Conservation (phyloP, 768 basidiomycete genomes). For the Pseudohyphozyma bogoriensis region DNA sequence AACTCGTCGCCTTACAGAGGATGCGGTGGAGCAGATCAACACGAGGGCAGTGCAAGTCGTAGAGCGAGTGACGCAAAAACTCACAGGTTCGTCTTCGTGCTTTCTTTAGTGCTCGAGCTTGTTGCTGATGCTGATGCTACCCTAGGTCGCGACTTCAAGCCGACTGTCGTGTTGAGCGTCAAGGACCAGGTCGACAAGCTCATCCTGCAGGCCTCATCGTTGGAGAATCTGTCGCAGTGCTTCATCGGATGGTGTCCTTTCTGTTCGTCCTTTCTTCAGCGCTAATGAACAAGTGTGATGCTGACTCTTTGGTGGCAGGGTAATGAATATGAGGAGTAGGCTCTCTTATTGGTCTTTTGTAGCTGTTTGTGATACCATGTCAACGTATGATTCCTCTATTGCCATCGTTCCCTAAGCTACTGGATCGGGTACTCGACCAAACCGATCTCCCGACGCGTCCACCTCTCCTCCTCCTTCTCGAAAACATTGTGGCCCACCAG, state of each 20-base stretch:
- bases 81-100: slow-evolving; percentile 55
- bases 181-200: slow-evolving; percentile 79
- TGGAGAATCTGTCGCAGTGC: slow-evolving; percentile 93
- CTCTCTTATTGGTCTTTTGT: too few relatives aligned
- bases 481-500: too few relatives aligned
- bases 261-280: too few relatives aligned
- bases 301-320: too few relatives aligned
- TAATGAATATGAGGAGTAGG: too few relatives aligned
- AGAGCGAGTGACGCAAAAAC: slow-evolving; percentile 86
- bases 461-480: too few relatives aligned
- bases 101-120: background rate
- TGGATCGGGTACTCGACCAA: too few relatives aligned
- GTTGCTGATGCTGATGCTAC: background rate
- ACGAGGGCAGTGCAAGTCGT: slow-evolving; percentile 82
- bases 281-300: too few relatives aligned
- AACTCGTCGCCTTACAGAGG: slow-evolving; percentile 44
- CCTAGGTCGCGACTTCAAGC: slow-evolving; percentile 85
- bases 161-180: slow-evolving; percentile 62
- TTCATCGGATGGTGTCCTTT: slow-evolving; percentile 36
- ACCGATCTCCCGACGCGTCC: too few relatives aligned
- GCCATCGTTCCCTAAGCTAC: too few relatives aligned
- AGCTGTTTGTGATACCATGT: too few relatives aligned
- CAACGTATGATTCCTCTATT: too few relatives aligned
- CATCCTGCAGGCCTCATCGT: slow-evolving; percentile 80
- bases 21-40: slow-evolving; percentile 73